A percentile compares a stretch with the other conserved stretches of the same genome.
Evolutionary conservation across 768 basidiomycete genomes (phyloP).

Genomic region (Cubamyces lactineus): DNA sequence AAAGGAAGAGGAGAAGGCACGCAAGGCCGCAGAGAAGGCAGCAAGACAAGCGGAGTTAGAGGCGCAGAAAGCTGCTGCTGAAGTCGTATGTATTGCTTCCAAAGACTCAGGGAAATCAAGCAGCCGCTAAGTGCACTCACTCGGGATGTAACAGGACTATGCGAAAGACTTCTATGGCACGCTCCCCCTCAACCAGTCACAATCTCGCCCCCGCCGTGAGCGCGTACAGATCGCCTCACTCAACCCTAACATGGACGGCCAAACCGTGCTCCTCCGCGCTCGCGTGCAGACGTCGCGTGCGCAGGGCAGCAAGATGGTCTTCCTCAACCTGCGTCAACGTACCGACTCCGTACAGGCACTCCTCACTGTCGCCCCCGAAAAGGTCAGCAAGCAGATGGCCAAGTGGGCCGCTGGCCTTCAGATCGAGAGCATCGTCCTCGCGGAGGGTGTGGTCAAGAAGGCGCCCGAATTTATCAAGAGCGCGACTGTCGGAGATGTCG

Average conservation of each 20-base stretch:
- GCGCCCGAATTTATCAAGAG: slow-evolving; percentile 89
- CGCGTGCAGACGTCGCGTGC: slow-evolving; percentile 90
- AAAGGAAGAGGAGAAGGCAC: slow-evolving; percentile 89
- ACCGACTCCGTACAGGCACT: slow-evolving; percentile 87
- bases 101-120: not conserved
- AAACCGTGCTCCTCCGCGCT: slow-evolving; percentile 83
- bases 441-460: slow-evolving; percentile 81
- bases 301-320: slow-evolving; percentile 95
- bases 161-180: slow-evolving; percentile 82
- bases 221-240: slow-evolving; percentile 70
- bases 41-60: slow-evolving; percentile 78
- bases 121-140: not conserved
- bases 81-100: slow-evolving; percentile 49
- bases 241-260: slow-evolving; percentile 61
- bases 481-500: slow-evolving; percentile 83
- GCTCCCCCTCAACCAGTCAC: slow-evolving; percentile 90
- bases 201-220: slow-evolving; percentile 63
- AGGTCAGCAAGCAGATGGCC: slow-evolving; percentile 95
- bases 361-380: slow-evolving; percentile 67
- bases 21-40: slow-evolving; percentile 85
- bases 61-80: slow-evolving; percentile 64
- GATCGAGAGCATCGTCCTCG: slow-evolving; percentile 89
- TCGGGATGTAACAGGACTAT: slow-evolving; percentile 57
- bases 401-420: slow-evolving; percentile 83
- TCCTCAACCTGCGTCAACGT: slow-evolving; percentile 89